Evolutionary conservation across 768 basidiomycete genomes (phyloP), one percentile per base, ranked within the genome.

Genomic region (Tubosaeta sp.): DNA sequence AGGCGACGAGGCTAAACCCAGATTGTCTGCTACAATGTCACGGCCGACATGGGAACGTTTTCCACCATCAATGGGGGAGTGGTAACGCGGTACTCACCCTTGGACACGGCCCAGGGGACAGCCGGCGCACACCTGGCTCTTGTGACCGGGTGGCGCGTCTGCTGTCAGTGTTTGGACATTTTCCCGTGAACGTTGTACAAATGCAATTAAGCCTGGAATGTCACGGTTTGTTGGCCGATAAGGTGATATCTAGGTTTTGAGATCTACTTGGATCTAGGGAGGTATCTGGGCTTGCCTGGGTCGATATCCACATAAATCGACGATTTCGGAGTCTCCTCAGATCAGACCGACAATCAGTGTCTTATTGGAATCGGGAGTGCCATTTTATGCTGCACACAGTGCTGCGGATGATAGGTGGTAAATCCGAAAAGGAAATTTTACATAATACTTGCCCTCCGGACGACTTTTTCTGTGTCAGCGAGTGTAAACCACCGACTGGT

Each of bases 341-440:
- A 35, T 35, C 8, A 35, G 34, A 35, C n/a, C 34, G 32, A 34
- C 32, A 34, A 16, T 34, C 14, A n/a, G n/a, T n/a, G n/a, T n/a
- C n/a, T n/a, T n/a, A n/a, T n/a, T n/a, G n/a, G n/a, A n/a, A n/a
- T n/a, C n/a, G n/a, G n/a, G n/a, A n/a, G n/a, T n/a, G n/a, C n/a
- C n/a, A n/a, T n/a, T n/a, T n/a, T n/a, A n/a, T n/a, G n/a, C n/a
- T n/a, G n/a, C n/a, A n/a, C n/a, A n/a, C n/a, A n/a, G n/a, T n/a
- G n/a, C 25, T 27, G 27, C 27, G 27, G 27, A 27, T 27, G 9
- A 27, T 6, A 27, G n/a, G n/a, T n/a, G n/a, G 18, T n/a, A 29
- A 22, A 25, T 14, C 42, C 1, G 6, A 46, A 61, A 55, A 55
- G 63, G 58, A 52, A 65, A 53, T 36, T 24, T 68, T 64, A 69